These are phyloP conservation scores for Taxillus chinensis DNA, from an alignment of 164 flowering plant species.

Conservation along the genomic window DNA sequence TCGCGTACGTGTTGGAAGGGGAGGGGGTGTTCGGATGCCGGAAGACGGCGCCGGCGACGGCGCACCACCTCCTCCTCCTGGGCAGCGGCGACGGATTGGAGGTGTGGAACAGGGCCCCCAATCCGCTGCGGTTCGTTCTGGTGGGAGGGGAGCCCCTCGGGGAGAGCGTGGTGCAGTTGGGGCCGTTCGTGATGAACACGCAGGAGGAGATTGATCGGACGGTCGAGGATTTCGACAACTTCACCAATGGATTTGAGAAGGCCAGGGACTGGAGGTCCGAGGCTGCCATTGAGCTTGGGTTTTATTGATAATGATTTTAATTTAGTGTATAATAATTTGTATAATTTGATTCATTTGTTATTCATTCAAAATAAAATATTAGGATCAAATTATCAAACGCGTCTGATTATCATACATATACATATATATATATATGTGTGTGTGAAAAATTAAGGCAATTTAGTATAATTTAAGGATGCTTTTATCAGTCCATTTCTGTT, in stretches of 20 bases:
- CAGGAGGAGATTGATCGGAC: slow-evolving; percentile 75
- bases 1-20: slow-evolving; percentile 71
- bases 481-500: too few species aligned
- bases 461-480: too few species aligned
- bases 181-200: slow-evolving; percentile 93
- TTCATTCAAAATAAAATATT: too few species aligned
- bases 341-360: too few species aligned
- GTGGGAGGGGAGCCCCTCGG: slow-evolving; percentile 72
- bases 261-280: slow-evolving; percentile 61
- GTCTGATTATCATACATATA: too few species aligned
- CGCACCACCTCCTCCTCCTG: slow-evolving; percentile 45
- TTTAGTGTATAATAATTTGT: too few species aligned
- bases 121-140: slow-evolving; percentile 46
- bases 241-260: slow-evolving; percentile 65
- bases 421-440: too few species aligned
- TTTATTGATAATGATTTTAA: slow-evolving; percentile 7
- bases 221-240: slow-evolving; percentile 54
- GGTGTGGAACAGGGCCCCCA: slow-evolving; percentile 63
- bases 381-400: too few species aligned
- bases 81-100: slow-evolving; percentile 54
- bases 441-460: too few species aligned
- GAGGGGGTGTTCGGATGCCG: slow-evolving; percentile 55
- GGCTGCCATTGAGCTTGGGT: slow-evolving; percentile 14
- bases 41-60: slow-evolving; percentile 14
- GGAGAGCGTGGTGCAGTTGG: slow-evolving; percentile 63